phyloP scores from a whole-genome alignment of 768 basidiomycete genomes.

The Agaricus subrufescens region DNA sequence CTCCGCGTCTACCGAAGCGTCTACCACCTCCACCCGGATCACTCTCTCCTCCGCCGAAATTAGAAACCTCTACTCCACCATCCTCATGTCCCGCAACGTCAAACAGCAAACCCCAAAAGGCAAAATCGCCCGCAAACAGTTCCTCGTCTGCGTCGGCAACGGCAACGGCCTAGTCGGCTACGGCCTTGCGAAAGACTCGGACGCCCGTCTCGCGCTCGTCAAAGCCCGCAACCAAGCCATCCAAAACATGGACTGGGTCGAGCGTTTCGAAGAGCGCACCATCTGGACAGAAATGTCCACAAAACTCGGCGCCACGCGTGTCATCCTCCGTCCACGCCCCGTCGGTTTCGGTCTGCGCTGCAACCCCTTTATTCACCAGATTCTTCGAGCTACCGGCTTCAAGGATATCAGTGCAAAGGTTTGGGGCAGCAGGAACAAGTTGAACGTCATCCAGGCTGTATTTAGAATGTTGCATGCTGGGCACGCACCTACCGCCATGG shows the following conservation, averaged over 20 bases:
- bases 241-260: slow-evolving; percentile 87
- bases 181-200: slow-evolving; percentile 75
- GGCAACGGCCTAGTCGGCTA: slow-evolving; percentile 80
- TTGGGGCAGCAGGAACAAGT: slow-evolving; percentile 84
- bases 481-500: slow-evolving; percentile 74
- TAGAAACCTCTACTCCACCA: slow-evolving; percentile 32
- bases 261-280: slow-evolving; percentile 93
- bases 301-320: slow-evolving; percentile 80
- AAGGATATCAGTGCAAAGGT: slow-evolving; percentile 95
- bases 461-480: slow-evolving; percentile 85
- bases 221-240: slow-evolving; percentile 61
- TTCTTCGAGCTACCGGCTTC: slow-evolving; percentile 92
- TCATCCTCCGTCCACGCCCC: slow-evolving; percentile 77
- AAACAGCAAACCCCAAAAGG: slow-evolving; percentile 94
- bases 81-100: slow-evolving; percentile 52
- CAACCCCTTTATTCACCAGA: slow-evolving; percentile 83
- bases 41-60: slow-evolving; percentile 18
- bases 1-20: slow-evolving; percentile 9
- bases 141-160: slow-evolving; percentile 74
- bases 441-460: slow-evolving; percentile 82
- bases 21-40: slow-evolving; percentile 5
- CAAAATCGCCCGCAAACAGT: slow-evolving; percentile 62
- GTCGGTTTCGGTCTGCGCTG: slow-evolving; percentile 91
- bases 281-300: slow-evolving; percentile 85
- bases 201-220: slow-evolving; percentile 48